Percentiles rank a stretch among this genome's conserved stretches.
These are phyloP conservation scores for Hyphodiscus sp. DNA, from an alignment of 2,329 filamentous ascomycete genomes.

Conservation along the genomic window DNA sequence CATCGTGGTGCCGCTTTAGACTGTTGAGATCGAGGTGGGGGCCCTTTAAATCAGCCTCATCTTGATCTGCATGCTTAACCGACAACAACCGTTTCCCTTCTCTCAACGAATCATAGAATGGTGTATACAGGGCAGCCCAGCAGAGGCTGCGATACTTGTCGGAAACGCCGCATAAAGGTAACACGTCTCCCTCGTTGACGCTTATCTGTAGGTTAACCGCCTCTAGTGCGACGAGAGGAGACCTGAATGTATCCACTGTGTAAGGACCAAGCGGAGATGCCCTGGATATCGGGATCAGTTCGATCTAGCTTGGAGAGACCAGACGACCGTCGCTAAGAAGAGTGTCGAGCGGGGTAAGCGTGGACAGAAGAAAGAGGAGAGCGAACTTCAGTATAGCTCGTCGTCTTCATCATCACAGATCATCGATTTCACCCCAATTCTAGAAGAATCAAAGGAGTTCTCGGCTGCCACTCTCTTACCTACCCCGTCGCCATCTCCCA, in stretches of 20 bases:
- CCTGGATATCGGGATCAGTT: conserved; percentile 9
- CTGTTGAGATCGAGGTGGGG: not conserved
- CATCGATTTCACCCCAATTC: not conserved
- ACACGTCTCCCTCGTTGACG: not conserved
- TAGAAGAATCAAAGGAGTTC: not conserved
- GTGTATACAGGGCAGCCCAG: not conserved
- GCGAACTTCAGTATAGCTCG: not conserved
- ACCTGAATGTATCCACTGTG: conserved; percentile 4
- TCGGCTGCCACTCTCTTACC: not conserved
- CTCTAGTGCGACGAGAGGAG: conserved; percentile 8
- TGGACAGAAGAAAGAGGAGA: not conserved
- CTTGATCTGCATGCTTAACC: not conserved
- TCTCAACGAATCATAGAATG: not conserved
- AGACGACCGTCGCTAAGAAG: conserved; percentile 8
- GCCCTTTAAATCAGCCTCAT: not conserved
- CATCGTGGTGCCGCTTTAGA: not conserved
- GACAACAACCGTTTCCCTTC: not conserved
- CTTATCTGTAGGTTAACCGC: not conserved
- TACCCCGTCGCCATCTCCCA: not conserved
- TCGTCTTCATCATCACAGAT: not conserved
- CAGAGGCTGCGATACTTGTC: not conserved
- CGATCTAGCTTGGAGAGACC: conserved; percentile 13
- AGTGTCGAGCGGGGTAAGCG: conserved; percentile 6
- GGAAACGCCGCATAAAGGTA: conserved; percentile 10
- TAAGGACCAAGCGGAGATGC: conserved; percentile 9